Evolutionary conservation across 2,329 filamentous ascomycete species (phyloP).

Genomic region (Chaetomiaceae sp.): DNA sequence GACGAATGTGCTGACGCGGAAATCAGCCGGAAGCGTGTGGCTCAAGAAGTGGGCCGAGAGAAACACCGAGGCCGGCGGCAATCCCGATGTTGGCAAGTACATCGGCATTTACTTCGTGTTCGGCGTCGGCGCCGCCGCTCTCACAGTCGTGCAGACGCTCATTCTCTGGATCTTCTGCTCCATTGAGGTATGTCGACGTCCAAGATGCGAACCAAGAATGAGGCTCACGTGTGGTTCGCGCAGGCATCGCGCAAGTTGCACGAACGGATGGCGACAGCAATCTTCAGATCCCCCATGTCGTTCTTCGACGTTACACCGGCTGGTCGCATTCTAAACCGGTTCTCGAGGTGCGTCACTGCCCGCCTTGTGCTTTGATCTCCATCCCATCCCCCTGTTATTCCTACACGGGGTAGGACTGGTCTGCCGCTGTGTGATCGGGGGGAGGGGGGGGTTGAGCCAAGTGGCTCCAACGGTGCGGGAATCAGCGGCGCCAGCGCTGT

Average conservation of each 20-base stretch:
- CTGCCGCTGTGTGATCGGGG: slow-evolving; percentile 9
- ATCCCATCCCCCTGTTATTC: not conserved
- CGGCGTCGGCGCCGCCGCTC: slow-evolving; percentile 74
- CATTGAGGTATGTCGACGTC: slow-evolving; percentile 66
- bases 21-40: slow-evolving; percentile 73
- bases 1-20: slow-evolving; percentile 8
- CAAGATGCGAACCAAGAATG: slow-evolving; percentile 7
- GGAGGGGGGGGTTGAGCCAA: slow-evolving; percentile 11
- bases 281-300: slow-evolving; percentile 96
- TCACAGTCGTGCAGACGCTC: slow-evolving; percentile 87
- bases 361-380: not conserved
- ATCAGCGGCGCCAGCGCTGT: slow-evolving; percentile 7
- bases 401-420: slow-evolving; percentile 12
- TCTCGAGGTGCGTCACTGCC: slow-evolving; percentile 64
- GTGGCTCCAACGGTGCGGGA: slow-evolving; percentile 16
- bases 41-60: slow-evolving; percentile 85
- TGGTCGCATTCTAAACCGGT: slow-evolving; percentile 93
- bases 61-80: slow-evolving; percentile 62
- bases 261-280: slow-evolving; percentile 93
- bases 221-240: slow-evolving; percentile 16
- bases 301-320: slow-evolving; percentile 98
- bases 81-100: slow-evolving; percentile 77
- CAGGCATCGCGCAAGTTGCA: slow-evolving; percentile 91
- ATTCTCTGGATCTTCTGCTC: slow-evolving; percentile 99
- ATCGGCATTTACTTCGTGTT: slow-evolving; percentile 95